Evolutionary conservation across 306 rosid species (phyloP), one percentile per base, ranked within the genome.

Genomic region (Rosa lucieae): DNA sequence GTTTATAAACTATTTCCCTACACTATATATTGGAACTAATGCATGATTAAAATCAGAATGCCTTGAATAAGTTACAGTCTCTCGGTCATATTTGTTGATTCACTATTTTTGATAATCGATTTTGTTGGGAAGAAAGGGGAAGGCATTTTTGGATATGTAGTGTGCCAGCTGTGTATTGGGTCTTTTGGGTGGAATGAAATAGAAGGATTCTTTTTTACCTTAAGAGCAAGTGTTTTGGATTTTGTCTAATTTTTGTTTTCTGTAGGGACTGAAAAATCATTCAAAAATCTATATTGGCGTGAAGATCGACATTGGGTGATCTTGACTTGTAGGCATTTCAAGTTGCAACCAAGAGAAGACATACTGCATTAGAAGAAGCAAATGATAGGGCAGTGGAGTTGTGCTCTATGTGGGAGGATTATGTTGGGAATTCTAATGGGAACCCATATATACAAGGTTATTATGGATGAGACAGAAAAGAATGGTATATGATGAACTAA

Each of bases 301-400:
- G 47, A 66, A 66, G 70, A n/a, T n/a, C n/a, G n/a, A 63, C 68
- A 12, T 29, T 63, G 68, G 68, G 68, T 63, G 68, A 63, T 35
- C 68, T 63, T 10, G 68, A 63, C 43, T 26, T 63, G n/a, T 32
- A 63, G n/a, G 68, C 68, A 63, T 63, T 63, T 32, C 68, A 63
- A 63, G 43, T 5, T 29, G 68, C 68, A 63, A n/a, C 68, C 17
- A 63, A 63, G 68, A 63, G 20, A 63, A 66, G 70, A 37, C 37
- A 17, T 66, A 2, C n/a, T 66, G 6, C n/a, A 37, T n/a, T 12
- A 37, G 70, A 63, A 63, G 68, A 66, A 66, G 70, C 47, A 37
- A 17, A 66, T 66, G 70, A 66, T 23, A 66, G 11, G 70, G 47
- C 70, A 6, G 70, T 66, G 13, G 70, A 35, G 47, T 17, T 37